These are phyloP conservation scores for Sporothrix humicola DNA, from an alignment of 2,329 filamentous ascomycete genomes.

Conservation along the genomic window DNA sequence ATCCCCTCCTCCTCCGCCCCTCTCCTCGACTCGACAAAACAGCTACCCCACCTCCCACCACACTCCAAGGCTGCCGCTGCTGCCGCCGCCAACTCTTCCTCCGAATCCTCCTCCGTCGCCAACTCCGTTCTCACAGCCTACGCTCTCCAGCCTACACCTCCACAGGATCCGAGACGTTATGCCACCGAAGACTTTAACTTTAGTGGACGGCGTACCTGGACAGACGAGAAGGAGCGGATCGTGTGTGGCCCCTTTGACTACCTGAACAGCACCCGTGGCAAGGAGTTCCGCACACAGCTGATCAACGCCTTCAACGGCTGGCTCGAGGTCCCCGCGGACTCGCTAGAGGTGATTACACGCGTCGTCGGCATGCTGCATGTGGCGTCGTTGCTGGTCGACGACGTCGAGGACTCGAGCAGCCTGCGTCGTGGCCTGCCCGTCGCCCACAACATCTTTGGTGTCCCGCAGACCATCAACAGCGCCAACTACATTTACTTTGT, in stretches of 20 bases:
- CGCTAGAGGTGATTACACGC: conserved; percentile 75
- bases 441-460: conserved; percentile 82
- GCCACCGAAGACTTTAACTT: conserved; percentile 62
- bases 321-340: conserved; percentile 73
- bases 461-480: conserved; percentile 86
- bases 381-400: conserved; percentile 81
- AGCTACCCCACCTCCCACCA: conserved; percentile 6
- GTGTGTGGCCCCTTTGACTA: conserved; percentile 82
- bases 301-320: conserved; percentile 82
- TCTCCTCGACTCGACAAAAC: conserved; percentile 14
- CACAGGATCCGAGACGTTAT: conserved; percentile 59
- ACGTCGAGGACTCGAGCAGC: conserved; percentile 78
- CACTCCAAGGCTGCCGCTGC: not conserved
- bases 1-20: not conserved
- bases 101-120: conserved; percentile 31
- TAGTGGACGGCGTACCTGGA: conserved; percentile 64
- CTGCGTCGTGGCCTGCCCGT: conserved; percentile 81
- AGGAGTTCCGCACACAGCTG: conserved; percentile 81
- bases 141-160: conserved; percentile 46
- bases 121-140: conserved; percentile 25
- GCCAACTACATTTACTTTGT: conserved; percentile 89
- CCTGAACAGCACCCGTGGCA: conserved; percentile 77
- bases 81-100: not conserved
- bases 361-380: conserved; percentile 88
- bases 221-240: conserved; percentile 75